Percentiles rank a stretch among this genome's conserved stretches.
Evolutionary conservation across 2,329 filamentous ascomycete genomes (phyloP).

Genomic region (Tolypocladium album): DNA sequence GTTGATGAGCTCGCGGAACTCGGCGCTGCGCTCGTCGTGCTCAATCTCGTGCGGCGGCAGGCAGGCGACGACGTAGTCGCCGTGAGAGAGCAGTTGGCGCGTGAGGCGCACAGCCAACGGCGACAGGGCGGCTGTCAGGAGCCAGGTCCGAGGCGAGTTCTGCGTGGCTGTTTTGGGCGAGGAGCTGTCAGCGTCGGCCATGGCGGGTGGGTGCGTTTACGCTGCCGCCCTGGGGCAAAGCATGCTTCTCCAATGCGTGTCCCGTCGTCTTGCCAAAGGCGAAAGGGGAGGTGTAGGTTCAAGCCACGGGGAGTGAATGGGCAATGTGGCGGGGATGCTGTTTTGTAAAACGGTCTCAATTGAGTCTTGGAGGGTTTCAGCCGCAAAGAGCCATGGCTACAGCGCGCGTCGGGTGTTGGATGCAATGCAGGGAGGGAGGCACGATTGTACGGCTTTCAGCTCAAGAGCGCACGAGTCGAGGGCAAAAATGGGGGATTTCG

Average conservation of each 20-base stretch:
- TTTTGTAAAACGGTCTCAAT: background rate
- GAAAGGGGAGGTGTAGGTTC: background rate
- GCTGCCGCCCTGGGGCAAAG: background rate
- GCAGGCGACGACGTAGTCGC: conserved; percentile 81
- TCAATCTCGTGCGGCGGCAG: conserved; percentile 71
- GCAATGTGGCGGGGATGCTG: background rate
- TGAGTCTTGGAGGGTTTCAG: background rate
- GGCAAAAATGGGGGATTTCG: background rate
- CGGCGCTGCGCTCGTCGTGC: conserved; percentile 61
- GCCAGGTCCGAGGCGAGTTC: conserved; percentile 79
- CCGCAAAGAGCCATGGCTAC: background rate
- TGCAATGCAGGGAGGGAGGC: background rate
- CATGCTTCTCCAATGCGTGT: background rate
- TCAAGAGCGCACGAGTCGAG: background rate
- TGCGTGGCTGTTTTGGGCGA: conserved; percentile 42
- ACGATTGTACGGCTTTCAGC: background rate
- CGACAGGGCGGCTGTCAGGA: conserved; percentile 78
- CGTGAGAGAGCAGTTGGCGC: conserved; percentile 73
- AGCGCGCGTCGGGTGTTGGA: background rate
- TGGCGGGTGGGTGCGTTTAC: conserved; percentile 4
- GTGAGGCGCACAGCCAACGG: conserved; percentile 77
- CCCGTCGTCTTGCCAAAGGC: background rate
- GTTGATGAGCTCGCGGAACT: conserved; percentile 70
- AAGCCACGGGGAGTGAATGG: background rate
- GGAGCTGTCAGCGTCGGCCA: conserved; percentile 16